Conservation (phyloP, 1,284 basidiomycete genomes). For the Ustilago trichophora region DNA sequence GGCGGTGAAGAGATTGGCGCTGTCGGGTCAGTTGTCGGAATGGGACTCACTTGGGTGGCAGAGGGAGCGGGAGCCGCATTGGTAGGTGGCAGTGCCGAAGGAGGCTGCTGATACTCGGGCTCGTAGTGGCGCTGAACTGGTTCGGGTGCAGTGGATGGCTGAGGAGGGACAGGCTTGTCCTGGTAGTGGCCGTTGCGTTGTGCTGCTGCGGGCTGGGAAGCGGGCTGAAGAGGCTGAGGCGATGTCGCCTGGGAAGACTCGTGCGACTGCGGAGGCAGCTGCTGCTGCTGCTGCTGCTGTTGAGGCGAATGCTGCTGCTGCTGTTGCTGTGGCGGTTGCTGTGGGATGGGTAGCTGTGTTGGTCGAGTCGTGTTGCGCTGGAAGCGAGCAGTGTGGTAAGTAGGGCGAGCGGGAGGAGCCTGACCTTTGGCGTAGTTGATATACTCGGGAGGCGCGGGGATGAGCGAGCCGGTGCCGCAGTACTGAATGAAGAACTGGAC, state of each 20-base stretch:
- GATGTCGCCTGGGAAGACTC: conserved; percentile 7
- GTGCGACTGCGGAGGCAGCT: conserved; percentile 14
- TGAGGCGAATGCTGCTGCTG: no score
- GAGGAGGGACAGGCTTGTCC: conserved; percentile 33
- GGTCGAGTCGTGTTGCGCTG: conserved; percentile 56
- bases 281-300: conserved; percentile 1
- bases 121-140: conserved; percentile 10
- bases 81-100: conserved; percentile 4
- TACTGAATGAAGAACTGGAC: conserved; percentile 61
- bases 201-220: conserved; percentile 6
- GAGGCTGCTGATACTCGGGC: conserved; percentile 14
- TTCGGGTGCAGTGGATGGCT: conserved; percentile 9
- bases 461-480: conserved; percentile 60
- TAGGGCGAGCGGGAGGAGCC: conserved; percentile 50
- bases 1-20: conserved; percentile 5
- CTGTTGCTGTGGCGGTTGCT: no score
- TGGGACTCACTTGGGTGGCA: conserved; percentile 34
- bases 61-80: conserved; percentile 10
- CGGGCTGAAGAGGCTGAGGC: conserved; percentile 19
- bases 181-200: conserved; percentile 20
- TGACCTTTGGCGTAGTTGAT: conserved; percentile 65
- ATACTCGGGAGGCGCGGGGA: conserved; percentile 65
- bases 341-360: conserved; percentile 38
- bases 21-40: background rate
- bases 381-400: conserved; percentile 57